phyloP scores from a whole-genome alignment of 176 grass and related monocot species.

The Puccinellia tenuiflora region DNA sequence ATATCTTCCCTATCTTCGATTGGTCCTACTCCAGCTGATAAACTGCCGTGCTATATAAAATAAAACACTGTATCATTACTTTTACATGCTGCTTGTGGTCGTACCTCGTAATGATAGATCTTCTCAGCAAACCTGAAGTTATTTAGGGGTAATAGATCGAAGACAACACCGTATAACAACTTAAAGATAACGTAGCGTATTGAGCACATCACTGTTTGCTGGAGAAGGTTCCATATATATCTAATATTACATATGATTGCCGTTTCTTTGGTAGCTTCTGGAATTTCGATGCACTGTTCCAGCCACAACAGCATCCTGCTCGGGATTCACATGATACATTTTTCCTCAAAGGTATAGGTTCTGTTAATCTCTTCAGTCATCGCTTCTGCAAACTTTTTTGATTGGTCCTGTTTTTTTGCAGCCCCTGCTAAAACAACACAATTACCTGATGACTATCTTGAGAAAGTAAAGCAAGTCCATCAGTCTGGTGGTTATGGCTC shows the following conservation, averaged over 20 bases:
- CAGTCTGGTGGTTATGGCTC: constrained; percentile 83
- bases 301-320: constrained; percentile 97
- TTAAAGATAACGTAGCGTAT: not conserved
- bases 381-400: not conserved
- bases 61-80: not conserved
- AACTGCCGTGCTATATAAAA: not conserved
- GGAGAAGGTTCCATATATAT: not conserved
- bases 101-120: not conserved
- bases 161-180: not conserved
- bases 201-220: not conserved
- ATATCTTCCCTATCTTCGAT: not conserved
- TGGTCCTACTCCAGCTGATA: not conserved
- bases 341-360: constrained; percentile 63
- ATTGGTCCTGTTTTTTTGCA: constrained; percentile 34
- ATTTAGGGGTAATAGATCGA: not conserved
- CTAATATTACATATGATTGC: not conserved
- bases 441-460: constrained; percentile 86
- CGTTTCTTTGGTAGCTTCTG: constrained; percentile 64
- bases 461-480: constrained; percentile 84
- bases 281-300: constrained; percentile 97
- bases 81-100: not conserved
- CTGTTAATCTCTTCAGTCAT: constrained; percentile 1
- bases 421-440: constrained; percentile 53
- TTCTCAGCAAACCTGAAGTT: constrained; percentile 1
- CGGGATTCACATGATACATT: constrained; percentile 98